phyloP scores from a whole-genome alignment of 2,329 filamentous ascomycete species.

The Knufia fluminis region DNA sequence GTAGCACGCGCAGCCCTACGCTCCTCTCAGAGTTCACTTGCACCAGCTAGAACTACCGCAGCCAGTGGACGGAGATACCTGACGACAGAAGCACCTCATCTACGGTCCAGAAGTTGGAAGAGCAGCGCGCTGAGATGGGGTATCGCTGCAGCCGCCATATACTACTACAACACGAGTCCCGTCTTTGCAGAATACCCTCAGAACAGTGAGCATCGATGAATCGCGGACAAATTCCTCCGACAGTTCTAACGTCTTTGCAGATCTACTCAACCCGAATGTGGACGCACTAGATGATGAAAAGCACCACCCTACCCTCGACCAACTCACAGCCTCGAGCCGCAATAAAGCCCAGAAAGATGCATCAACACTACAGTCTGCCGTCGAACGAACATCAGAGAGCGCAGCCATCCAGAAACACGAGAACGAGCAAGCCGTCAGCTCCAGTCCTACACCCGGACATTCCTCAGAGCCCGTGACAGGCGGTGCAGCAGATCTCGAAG shows the following conservation, averaged over 20 bases:
- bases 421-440: background rate
- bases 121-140: conserved; percentile 64
- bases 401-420: conserved; percentile 14
- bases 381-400: conserved; percentile 16
- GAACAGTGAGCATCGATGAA: conserved; percentile 46
- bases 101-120: conserved; percentile 74
- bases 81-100: conserved; percentile 50
- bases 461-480: conserved; percentile 14
- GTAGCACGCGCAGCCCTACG: conserved; percentile 8
- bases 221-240: background rate
- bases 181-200: conserved; percentile 73
- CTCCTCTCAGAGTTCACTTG: conserved; percentile 1
- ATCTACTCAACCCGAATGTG: conserved; percentile 22
- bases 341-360: conserved; percentile 35
- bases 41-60: conserved; percentile 1
- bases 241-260: conserved; percentile 10
- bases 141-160: conserved; percentile 65
- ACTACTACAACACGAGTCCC: conserved; percentile 88
- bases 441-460: background rate
- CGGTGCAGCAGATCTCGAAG: conserved; percentile 53
- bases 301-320: conserved; percentile 17
- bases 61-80: conserved; percentile 36
- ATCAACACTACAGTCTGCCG: conserved; percentile 38
- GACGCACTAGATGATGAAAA: conserved; percentile 13
- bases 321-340: conserved; percentile 19